phyloP scores from a whole-genome alignment of 495 filamentous ascomycete genomes.

The Copromyces sp. region DNA sequence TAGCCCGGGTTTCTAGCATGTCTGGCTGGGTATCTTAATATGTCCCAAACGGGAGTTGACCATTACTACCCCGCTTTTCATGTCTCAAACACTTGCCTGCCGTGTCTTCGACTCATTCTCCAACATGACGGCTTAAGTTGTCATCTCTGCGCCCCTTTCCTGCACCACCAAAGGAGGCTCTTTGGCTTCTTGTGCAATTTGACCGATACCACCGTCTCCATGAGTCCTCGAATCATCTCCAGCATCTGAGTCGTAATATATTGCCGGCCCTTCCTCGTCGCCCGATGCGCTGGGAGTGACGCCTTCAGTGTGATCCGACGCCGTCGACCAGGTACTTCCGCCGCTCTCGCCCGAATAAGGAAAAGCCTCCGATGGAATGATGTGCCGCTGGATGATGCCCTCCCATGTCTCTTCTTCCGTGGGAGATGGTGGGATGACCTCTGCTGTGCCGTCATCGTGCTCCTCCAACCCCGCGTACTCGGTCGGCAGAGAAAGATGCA shows the following conservation, averaged over 20 bases:
- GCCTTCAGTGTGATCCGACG: not conserved
- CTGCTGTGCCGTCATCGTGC: not conserved
- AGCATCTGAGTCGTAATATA: not conserved
- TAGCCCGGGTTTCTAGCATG: not conserved
- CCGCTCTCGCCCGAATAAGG: not conserved
- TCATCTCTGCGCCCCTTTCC: not conserved
- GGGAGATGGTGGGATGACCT: not conserved
- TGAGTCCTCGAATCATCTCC: not conserved
- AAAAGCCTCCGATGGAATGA: not conserved
- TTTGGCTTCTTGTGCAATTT: not conserved
- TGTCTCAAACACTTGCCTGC: not conserved
- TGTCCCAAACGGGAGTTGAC: not conserved
- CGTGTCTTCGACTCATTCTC: not conserved
- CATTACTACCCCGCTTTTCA: not conserved
- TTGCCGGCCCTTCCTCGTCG: not conserved
- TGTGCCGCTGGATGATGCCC: not conserved
- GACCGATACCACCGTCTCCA: not conserved
- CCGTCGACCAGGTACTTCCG: not conserved
- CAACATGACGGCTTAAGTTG: not conserved
- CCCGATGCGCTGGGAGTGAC: not conserved
- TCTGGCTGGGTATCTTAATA: not conserved
- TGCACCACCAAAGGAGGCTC: not conserved
- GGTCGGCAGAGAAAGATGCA: not conserved
- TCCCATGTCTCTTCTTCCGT: not conserved
- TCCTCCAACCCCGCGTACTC: not conserved